A percentile compares a stretch with the other conserved stretches of the same genome.
Conservation (phyloP, 805 yeast species). For the Sungouiozyma intestinalis region DNA sequence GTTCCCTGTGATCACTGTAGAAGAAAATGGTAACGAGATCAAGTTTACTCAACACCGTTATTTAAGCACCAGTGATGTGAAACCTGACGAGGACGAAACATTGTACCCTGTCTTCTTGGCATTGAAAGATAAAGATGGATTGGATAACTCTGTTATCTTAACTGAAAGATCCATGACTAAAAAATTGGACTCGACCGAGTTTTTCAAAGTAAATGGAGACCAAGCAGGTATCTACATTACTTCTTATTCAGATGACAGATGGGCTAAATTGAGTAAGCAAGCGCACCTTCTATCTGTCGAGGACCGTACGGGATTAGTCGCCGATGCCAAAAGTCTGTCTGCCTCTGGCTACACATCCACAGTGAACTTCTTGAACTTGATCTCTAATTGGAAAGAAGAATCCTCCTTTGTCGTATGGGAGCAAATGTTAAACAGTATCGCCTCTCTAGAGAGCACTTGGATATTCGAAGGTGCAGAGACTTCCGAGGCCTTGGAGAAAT, state of each 20-base stretch:
- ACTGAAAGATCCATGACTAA: conserved; percentile 38
- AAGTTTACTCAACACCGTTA: conserved; percentile 60
- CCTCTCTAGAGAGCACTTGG: conserved; percentile 43
- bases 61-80: conserved; percentile 67
- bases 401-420: conserved; percentile 58
- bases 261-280: conserved; percentile 53
- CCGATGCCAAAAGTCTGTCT: conserved; percentile 67
- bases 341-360: conserved; percentile 59
- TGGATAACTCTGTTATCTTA: conserved; percentile 50
- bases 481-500: conserved; percentile 38
- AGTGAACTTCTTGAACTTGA: conserved; percentile 45
- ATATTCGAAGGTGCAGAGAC: conserved; percentile 40
- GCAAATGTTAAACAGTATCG: conserved; percentile 41
- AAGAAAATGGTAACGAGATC: conserved; percentile 34
- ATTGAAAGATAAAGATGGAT: conserved; percentile 46
- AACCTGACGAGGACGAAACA: conserved; percentile 58
- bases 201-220: conserved; percentile 62
- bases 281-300: conserved; percentile 54
- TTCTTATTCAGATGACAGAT: conserved; percentile 54
- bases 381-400: conserved; percentile 52
- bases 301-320: conserved; percentile 68
- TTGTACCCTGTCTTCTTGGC: conserved; percentile 60
- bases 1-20: conserved; percentile 54
- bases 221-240: conserved; percentile 70
- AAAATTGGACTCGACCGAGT: conserved; percentile 34